A percentile compares a stretch with the other conserved stretches of the same genome.
Conservation (phyloP, 768 basidiomycete genomes). For the Chiua virens region DNA sequence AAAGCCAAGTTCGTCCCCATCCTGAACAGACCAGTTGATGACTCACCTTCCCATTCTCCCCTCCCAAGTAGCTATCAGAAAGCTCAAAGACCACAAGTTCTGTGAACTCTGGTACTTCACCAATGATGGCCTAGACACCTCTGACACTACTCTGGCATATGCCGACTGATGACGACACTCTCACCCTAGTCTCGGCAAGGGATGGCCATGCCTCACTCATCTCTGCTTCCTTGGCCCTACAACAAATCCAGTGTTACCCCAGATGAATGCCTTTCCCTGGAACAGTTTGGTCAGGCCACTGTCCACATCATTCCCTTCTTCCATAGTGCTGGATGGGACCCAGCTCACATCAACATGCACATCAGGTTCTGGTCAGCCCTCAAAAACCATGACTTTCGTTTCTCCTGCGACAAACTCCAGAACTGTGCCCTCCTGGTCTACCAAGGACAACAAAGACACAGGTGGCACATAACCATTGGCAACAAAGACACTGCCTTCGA, state of each 20-base stretch:
- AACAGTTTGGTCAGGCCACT: conserved; percentile 12
- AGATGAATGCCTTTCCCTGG: conserved; percentile 2
- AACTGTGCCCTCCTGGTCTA: conserved; percentile 11
- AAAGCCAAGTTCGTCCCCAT: background rate
- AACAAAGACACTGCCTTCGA: background rate
- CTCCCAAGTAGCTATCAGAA: background rate
- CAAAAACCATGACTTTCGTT: conserved; percentile 2
- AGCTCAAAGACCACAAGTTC: background rate
- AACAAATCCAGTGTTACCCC: background rate
- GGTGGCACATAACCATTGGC: background rate
- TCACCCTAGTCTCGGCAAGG: background rate
- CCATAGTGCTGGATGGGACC: conserved; percentile 2
- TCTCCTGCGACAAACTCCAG: conserved; percentile 4
- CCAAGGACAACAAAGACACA: conserved; percentile 15
- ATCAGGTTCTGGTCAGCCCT: conserved; percentile 7
- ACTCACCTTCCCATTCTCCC: background rate
- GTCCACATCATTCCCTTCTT: conserved; percentile 9
- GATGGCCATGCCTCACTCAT: background rate
- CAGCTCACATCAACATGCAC: background rate
- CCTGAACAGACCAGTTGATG: background rate
- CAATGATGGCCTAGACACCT: conserved; percentile 7
- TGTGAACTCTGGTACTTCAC: conserved; percentile 15
- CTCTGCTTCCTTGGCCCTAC: background rate
- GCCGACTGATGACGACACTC: background rate
- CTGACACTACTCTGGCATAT: background rate